These are phyloP conservation scores for Lichtheimia corymbifera DNA, from an alignment of 371 early-diverging fungal species.

Conservation along the genomic window DNA sequence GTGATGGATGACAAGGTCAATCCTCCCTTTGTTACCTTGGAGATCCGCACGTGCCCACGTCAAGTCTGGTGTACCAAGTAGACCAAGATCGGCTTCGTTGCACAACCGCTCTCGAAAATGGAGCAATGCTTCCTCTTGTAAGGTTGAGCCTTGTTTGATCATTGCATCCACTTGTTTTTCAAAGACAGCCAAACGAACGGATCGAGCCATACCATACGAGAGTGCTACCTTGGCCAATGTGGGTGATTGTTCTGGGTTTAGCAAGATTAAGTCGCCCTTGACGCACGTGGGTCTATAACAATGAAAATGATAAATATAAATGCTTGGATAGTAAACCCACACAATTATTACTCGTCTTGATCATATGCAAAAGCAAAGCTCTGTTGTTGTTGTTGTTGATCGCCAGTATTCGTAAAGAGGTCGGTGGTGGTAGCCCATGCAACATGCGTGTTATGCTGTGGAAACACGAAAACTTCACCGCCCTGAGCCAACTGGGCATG, in stretches of 20 bases:
- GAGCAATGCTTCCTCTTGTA: conserved; percentile 3
- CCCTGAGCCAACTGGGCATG: conserved; percentile 23
- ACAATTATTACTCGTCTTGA: conserved; percentile 34
- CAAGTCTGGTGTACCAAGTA: conserved; percentile 27
- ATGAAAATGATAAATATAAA: no score
- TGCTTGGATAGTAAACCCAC: not conserved
- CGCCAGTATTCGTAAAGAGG: not conserved
- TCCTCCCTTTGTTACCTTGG: conserved; percentile 20
- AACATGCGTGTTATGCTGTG: conserved; percentile 23
- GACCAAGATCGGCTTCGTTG: conserved; percentile 10
- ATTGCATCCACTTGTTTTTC: conserved; percentile 12
- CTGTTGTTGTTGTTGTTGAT: conserved; percentile 12
- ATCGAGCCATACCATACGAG: conserved; percentile 34
- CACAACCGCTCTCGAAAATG: not conserved
- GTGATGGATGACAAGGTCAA: not conserved
- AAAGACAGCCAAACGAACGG: conserved; percentile 23
- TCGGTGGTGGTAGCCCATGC: conserved; percentile 21
- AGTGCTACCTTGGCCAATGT: conserved; percentile 29
- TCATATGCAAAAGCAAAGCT: conserved; percentile 25
- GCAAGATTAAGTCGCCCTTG: conserved; percentile 27
- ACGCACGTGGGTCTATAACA: conserved; percentile 26
- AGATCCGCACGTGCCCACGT: conserved; percentile 31
- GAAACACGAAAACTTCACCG: conserved; percentile 31
- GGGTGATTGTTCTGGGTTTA: conserved; percentile 29
- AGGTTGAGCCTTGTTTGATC: conserved; percentile 3